phyloP scores from a whole-genome alignment of 768 basidiomycete species.

The Cystofilobasidium ferigula region DNA sequence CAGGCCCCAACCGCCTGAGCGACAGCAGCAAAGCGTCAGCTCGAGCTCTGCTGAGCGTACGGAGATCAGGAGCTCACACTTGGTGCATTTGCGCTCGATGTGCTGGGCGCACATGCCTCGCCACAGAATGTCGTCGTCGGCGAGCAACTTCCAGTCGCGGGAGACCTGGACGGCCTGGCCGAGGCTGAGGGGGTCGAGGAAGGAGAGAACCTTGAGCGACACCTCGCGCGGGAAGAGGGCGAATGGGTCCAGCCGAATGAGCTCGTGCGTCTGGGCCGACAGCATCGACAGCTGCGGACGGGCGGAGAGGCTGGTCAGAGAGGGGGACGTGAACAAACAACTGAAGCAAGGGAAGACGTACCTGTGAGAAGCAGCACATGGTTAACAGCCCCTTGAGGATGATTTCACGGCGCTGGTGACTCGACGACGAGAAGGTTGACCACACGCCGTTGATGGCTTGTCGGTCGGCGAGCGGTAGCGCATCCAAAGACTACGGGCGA shows the following conservation, averaged over 20 bases:
- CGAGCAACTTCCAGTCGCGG: constrained; percentile 69
- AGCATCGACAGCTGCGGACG: constrained; percentile 81
- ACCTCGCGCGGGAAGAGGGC: constrained; percentile 80
- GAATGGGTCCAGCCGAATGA: constrained; percentile 95
- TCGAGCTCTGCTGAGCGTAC: background rate
- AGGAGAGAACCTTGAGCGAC: constrained; percentile 68
- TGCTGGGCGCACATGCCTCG: constrained; percentile 94
- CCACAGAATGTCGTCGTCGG: constrained; percentile 95
- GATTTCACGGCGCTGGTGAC: constrained; percentile 77
- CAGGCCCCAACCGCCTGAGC: constrained; percentile 67
- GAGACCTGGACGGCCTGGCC: constrained; percentile 88
- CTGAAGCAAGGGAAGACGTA: constrained; percentile 26
- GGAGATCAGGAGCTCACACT: constrained; percentile 45
- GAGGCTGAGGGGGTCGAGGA: constrained; percentile 83
- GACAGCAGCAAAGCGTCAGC: background rate
- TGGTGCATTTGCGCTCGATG: constrained; percentile 88
- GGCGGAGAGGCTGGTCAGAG: background rate
- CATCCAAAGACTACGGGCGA: constrained; percentile 67
- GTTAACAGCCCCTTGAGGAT: constrained; percentile 94
- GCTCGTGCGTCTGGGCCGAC: constrained; percentile 75
- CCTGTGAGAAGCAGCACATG: constrained; percentile 76
- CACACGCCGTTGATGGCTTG: constrained; percentile 82
- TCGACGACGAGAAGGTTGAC: constrained; percentile 92
- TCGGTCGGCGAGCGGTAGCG: constrained; percentile 71
- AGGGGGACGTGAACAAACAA: background rate